Conservation (phyloP, 768 basidiomycete species). For the Tylopilus sp. region DNA sequence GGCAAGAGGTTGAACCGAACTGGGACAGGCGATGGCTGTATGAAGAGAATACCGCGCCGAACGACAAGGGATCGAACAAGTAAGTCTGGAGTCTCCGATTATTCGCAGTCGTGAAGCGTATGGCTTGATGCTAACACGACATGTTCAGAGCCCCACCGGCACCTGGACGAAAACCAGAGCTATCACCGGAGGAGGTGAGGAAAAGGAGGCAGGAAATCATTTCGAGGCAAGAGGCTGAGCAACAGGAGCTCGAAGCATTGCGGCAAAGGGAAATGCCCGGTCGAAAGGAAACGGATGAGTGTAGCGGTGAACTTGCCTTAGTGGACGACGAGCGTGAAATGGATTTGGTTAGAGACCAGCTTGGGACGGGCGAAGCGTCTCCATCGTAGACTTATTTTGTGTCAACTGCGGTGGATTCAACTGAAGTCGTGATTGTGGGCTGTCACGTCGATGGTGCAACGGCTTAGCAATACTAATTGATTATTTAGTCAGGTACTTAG, state of each 20-base stretch:
- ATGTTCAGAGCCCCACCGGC: neutral
- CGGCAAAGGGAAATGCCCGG: neutral
- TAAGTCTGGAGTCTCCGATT: constrained; percentile 6
- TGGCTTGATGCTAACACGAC: neutral
- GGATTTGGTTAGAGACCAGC: neutral
- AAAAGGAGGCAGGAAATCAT: constrained; percentile 10
- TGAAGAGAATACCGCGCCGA: constrained; percentile 7
- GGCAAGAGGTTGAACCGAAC: constrained; percentile 21
- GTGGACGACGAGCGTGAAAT: neutral
- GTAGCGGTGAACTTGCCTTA: neutral
- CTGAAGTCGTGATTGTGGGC: too few relatives aligned
- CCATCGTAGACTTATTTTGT: too few relatives aligned
- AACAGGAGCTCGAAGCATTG: constrained; percentile 6
- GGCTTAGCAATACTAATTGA: neutral
- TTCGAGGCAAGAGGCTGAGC: constrained; percentile 13
- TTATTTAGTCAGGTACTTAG: constrained; percentile 9
- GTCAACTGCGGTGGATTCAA: neutral
- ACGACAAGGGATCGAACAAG: neutral
- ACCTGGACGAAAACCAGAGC: neutral
- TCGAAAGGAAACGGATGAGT: neutral
- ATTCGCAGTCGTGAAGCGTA: neutral
- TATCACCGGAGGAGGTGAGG: constrained; percentile 5
- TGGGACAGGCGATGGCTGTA: constrained; percentile 29
- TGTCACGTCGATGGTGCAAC: too few relatives aligned
- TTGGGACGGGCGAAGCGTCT: too few relatives aligned